phyloP scores from a whole-genome alignment of 2,329 filamentous ascomycete species.

The Trichoderma atroviride region DNA sequence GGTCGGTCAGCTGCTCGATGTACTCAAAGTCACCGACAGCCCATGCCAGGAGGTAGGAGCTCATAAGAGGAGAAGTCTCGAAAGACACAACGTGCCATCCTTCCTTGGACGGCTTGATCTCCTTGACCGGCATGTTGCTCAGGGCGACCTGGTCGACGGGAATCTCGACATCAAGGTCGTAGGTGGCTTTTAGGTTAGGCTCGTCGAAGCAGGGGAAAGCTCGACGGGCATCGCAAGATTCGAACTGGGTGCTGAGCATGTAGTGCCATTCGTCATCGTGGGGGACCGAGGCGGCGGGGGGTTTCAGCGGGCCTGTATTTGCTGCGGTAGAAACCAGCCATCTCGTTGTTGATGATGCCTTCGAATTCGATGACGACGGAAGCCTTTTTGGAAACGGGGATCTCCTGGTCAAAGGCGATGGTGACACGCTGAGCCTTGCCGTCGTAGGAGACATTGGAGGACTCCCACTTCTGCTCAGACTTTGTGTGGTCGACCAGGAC shows the following conservation, averaged over 20 bases:
- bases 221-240: constrained; percentile 90
- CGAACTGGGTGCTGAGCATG: constrained; percentile 96
- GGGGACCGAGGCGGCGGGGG: constrained; percentile 76
- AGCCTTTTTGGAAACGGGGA: constrained; percentile 69
- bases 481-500: constrained; percentile 62
- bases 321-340: constrained; percentile 92
- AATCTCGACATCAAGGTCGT: constrained; percentile 90
- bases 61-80: constrained; percentile 85
- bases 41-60: constrained; percentile 89
- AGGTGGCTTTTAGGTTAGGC: constrained; percentile 94
- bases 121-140: constrained; percentile 93
- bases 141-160: constrained; percentile 85
- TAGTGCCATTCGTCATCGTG: constrained; percentile 68
- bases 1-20: constrained; percentile 85
- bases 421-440: constrained; percentile 81
- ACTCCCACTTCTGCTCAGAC: constrained; percentile 58
- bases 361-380: constrained; percentile 72
- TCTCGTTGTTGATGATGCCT: constrained; percentile 83
- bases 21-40: constrained; percentile 97
- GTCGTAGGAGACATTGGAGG: constrained; percentile 76
- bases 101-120: constrained; percentile 58
- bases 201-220: constrained; percentile 99
- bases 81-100: constrained; percentile 78
- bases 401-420: constrained; percentile 72
- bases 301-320: constrained; percentile 84